Evolutionary conservation across 2,329 filamentous ascomycete genomes (phyloP), one percentile per base, ranked within the genome.

Genomic region (Nothophoma quercina): DNA sequence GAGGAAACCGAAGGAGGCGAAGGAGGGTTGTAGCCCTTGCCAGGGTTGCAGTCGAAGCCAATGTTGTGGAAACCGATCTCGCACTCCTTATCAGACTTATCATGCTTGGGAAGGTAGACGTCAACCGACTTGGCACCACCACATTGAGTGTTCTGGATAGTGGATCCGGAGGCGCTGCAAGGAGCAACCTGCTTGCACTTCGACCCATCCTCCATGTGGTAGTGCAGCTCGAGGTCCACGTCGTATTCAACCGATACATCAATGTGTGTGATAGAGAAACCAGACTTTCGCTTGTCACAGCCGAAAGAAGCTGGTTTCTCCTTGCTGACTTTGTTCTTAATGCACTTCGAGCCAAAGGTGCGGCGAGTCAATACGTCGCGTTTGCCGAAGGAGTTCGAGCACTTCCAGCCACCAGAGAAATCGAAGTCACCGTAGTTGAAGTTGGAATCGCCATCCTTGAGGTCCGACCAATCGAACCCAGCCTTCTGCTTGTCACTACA

Each of bases 81-180:
- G 80, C 90, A 95, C 65, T 76, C 77, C 40, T 81, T 76, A 58
- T 72, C 75, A 45, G 81, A 74, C 58, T 84, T 78, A 70, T 66
- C 57, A 47, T 67, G 61, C 45, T 63, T 58, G 18, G 88, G 85
- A 52, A 84, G 75, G 59, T 81, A 78, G 72, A 97, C 87, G 47
- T 84, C 86, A 56, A 97, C 91, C 51, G 85, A 87, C 72, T 83
- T 91, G 60, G 93, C 93, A 76, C 93, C 93, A 84, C 92, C 93
- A 74, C 93, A 98, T 82, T 97, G 91, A 56, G 80, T 85, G 84
- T 97, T 97, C 77, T 85, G 78, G 66, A 97, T 81, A 38, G 83
- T 84, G 52, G 85, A 87, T 67, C 90, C 90, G 13, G 51, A 55
- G 16, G 39, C 51, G 34, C 48, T 59, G 39, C 57, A 59, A 25